Evolutionary conservation across 2,329 filamentous ascomycete species (phyloP), one percentile per base, ranked within the genome.

Genomic region (Alternaria infectoria): DNA sequence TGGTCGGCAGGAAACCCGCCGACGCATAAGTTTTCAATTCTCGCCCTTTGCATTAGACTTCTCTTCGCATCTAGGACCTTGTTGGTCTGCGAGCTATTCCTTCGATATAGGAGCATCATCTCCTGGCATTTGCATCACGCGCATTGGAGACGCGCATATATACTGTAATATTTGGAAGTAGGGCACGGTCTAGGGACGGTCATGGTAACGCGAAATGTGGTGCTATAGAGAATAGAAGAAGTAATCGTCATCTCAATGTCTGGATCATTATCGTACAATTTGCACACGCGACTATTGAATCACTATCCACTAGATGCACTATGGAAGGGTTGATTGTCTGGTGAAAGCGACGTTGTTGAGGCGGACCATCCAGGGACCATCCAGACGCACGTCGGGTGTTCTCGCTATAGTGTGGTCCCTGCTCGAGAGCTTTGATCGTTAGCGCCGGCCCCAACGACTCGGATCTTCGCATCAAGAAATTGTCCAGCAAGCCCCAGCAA

Each of bases 1-100:
- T 97, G 93, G 88, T 97, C 63, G 95, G 89, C 65, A 89, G 92
- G 82, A 97, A 97, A 86, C 93, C 95, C n/a, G 70, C 66, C 12
- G 56, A 72, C 32, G 75, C 76, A 54, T 78, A 74, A 62, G 66
- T 32, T 32, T 55, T 61, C 23, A 21, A 46, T 62, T 66, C 56
- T 64, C 51, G 65, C 40, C 67, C 46, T 17, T 62, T 70, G 69
- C 62, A 63, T 67, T 72, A 63, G 64, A 69, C 59, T 61, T 69
- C 57, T 61, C 68, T 71, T 67, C 55, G 36, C 56, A 60, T 54
- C 26, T 46, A 36, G 43, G 54, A 47, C 51, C 57, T 23, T 36
- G 57, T 68, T 65, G 65, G 67, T 65, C 64, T 66, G 59, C 61
- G 57, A 64, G 61, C 61, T 62, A 58, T 57, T 67, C 61, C 66